Conservation (phyloP, 2,329 filamentous ascomycete genomes). For the Diplodia sapinea region DNA sequence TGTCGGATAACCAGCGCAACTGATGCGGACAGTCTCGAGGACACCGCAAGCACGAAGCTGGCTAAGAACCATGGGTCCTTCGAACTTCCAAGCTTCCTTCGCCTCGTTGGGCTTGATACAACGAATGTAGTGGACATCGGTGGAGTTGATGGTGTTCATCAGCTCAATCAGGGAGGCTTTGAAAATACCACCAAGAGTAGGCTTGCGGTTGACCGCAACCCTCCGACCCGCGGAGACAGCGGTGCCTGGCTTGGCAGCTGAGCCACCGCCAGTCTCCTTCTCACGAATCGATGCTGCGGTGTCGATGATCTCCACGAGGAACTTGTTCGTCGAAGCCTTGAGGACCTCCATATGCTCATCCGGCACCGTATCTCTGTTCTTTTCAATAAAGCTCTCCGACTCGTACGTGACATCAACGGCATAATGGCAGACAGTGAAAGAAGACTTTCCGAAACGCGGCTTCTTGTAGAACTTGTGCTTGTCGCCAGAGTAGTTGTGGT, state of each 20-base stretch:
- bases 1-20: constrained; percentile 94
- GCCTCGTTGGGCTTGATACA: constrained; percentile 99
- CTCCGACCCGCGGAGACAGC: constrained; percentile 75
- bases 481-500: constrained; percentile 87
- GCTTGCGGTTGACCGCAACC: constrained; percentile 93
- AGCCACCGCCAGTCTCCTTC: constrained; percentile 71
- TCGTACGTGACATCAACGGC: constrained; percentile 98
- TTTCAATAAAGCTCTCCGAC: constrained; percentile 98
- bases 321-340: constrained; percentile 79
- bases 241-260: constrained; percentile 71
- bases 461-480: constrained; percentile 99
- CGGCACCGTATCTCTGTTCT: constrained; percentile 97
- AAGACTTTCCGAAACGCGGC: constrained; percentile 93
- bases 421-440: constrained; percentile 98
- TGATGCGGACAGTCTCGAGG: constrained; percentile 95
- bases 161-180: constrained; percentile 97
- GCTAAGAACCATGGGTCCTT: constrained; percentile 97
- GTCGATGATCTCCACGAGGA: constrained; percentile 82
- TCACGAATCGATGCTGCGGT: constrained; percentile 87
- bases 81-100: constrained; percentile 96
- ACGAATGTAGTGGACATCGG: constrained; percentile 97
- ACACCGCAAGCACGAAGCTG: constrained; percentile 98
- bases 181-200: constrained; percentile 97
- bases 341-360: constrained; percentile 98
- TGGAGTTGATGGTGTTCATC: constrained; percentile 97